Evolutionary conservation across 2,329 filamentous ascomycete genomes (phyloP).

Genomic region (Aureobasidium musti): DNA sequence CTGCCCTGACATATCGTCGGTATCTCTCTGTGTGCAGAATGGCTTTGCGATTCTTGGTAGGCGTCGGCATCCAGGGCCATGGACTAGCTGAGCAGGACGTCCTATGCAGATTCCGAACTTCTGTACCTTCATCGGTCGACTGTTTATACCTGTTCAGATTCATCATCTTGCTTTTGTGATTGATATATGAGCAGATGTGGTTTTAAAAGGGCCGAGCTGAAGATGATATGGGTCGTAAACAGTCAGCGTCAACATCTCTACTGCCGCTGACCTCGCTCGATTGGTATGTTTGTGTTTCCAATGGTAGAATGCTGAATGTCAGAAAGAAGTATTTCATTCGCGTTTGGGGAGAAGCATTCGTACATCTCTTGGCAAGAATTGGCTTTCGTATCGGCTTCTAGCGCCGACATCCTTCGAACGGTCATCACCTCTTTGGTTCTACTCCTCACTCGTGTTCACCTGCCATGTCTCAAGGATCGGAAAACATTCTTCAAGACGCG

Average conservation of each 20-base stretch:
- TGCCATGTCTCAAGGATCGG: neutral
- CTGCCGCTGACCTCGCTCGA: too few relatives aligned
- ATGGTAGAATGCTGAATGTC: too few relatives aligned
- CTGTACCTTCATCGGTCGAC: neutral
- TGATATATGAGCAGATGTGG: neutral
- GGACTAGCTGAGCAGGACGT: neutral
- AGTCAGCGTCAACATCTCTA: neutral
- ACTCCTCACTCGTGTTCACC: neutral
- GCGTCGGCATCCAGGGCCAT: neutral
- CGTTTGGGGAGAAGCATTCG: neutral
- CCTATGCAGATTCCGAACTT: neutral
- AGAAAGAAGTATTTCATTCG: neutral
- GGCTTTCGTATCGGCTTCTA: constrained; percentile 8
- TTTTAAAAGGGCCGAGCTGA: neutral
- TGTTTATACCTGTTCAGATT: neutral
- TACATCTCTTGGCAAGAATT: neutral
- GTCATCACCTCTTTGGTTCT: constrained; percentile 1
- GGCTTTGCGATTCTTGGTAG: neutral
- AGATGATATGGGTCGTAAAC: neutral
- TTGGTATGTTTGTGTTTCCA: too few relatives aligned
- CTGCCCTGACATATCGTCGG: neutral
- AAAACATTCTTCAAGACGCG: too few relatives aligned
- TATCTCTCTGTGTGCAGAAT: neutral
- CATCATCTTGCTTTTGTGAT: neutral
- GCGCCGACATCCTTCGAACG: constrained; percentile 5